Evolutionary conservation across 208 protist genomes (phyloP), one percentile per base, ranked within the genome.

Genomic region (Blechomonas ayalai): DNA sequence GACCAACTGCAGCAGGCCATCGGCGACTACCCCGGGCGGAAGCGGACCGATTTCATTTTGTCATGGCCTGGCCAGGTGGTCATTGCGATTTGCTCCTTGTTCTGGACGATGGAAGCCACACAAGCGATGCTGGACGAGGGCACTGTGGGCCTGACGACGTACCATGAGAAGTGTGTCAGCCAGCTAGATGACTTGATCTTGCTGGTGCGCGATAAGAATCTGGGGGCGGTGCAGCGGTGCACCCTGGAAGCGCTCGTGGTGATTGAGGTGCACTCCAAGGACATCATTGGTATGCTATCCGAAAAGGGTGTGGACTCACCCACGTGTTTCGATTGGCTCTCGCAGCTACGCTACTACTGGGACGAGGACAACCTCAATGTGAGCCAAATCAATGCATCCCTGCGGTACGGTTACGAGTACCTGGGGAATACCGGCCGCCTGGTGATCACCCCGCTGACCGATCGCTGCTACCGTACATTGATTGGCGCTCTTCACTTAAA

Each of bases 261-360:
- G 31, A 92, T 97, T 28, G 90, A 96, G 56, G 95, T 98, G 36
- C 95, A 98, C 67, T 70, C 78, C 18, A 86, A 92, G 54, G 93
- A 97, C 49, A 95, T 98, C 59, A 83, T 96, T 36, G 67, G 63
- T 22, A 79, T 96, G 59, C 73, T 98, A 8, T 75, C 81, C 31
- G 86, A 93, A 27, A 77, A 85, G 48, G 93, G 95, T 33, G 87
- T 97, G 8, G 71, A 82, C 53, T 80, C 74, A n/a, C 78, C 91
- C 8, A 78, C 59, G 23, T 87, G 87, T 50, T 99, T 99, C 53
- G 92, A 98, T 56, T 99, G 97, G 96, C 69, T 89, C 10, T 74
- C 87, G 35, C 96, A 98, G 70, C 67, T 98, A 39, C 77, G 96
- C 15, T 99, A 98, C 78, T 98, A 99, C 74, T 98, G 93, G 95